Base-by-base conservation (phyloP, 345 rosid species). In the Raphanus raphanistrum region DNA sequence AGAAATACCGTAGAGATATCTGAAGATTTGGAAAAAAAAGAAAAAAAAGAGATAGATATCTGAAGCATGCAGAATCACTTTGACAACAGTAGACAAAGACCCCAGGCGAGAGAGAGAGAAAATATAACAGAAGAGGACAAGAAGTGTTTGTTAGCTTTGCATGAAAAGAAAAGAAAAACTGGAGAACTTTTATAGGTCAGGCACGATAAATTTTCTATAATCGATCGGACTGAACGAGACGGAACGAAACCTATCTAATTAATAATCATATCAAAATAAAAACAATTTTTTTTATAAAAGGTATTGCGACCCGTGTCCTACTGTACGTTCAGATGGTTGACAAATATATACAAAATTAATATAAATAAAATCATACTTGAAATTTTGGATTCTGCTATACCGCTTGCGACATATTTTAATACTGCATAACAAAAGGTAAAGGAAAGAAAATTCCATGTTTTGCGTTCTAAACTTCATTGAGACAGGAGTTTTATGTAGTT, bases 41-140 rank as follows among this genome's bases (percentile, higher is more conserved):
- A 21, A 21, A 21, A 21, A 21, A 21, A 21, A 21, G 21, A 21
- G 21, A 21, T 21, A 21, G 26, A 63, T 12, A 5, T 26, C 76
- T 63, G 77, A 66, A 66, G 73, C 81, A 78, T 78, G 77, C 77
- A 72, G 81, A 72, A 33, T 43, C 72, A 78, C 67, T 72, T 52
- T 64, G 63, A 71, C 59, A 41, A 54, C 58, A 62, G 54, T 52
- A 17, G 59, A 71, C 66, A 27, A 71, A 29, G 55, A 59, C 36
- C 76, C 21, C 21, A 21, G 71, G 81, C 75, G 70, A 57, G 1
- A 64, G 43, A 66, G 52, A 75, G 67, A 32, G 26, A 16, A 12
- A 29, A 62, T 4, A 58, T 32, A 32, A 66, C 21, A 35, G 41
- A 70, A 35, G 41, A 70, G 21, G 10, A 58, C 27, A 33, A 38